Evolutionary conservation across 2,329 filamentous ascomycete species (phyloP).

Genomic region (Fusarium sublunatum): DNA sequence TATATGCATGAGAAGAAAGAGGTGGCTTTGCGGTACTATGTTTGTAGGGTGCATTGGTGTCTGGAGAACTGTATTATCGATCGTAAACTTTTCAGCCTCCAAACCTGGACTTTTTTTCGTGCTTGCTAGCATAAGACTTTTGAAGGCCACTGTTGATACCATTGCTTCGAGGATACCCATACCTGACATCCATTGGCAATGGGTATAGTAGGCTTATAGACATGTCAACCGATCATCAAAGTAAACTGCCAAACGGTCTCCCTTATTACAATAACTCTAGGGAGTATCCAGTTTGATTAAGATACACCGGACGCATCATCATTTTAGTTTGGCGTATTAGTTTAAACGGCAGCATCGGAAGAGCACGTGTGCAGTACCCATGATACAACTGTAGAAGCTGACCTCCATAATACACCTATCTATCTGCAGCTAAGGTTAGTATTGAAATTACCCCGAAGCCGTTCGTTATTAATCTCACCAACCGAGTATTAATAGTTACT

Average conservation of each 20-base stretch:
- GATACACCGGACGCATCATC: too few relatives aligned
- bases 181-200: too few relatives aligned
- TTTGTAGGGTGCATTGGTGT: conserved; percentile 43
- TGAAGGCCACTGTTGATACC: conserved; percentile 7
- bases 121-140: conserved; percentile 34
- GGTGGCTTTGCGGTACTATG: conserved; percentile 27
- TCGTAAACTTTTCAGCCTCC: conserved; percentile 30
- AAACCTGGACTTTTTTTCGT: conserved; percentile 14
- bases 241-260: neutral
- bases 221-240: neutral
- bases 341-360: conserved; percentile 20
- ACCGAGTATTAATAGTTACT: neutral
- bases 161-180: neutral
- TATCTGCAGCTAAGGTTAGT: too few relatives aligned
- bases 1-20: conserved; percentile 3
- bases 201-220: too few relatives aligned
- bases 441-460: conserved; percentile 5
- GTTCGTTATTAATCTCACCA: conserved; percentile 7
- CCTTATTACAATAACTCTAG: too few relatives aligned
- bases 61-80: conserved; percentile 41
- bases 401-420: conserved; percentile 11
- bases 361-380: conserved; percentile 27
- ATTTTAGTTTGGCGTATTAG: conserved; percentile 1
- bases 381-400: conserved; percentile 7
- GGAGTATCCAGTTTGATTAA: too few relatives aligned